phyloP scores from a whole-genome alignment of 148 eudicot genomes.

The Diospyros kaki region DNA sequence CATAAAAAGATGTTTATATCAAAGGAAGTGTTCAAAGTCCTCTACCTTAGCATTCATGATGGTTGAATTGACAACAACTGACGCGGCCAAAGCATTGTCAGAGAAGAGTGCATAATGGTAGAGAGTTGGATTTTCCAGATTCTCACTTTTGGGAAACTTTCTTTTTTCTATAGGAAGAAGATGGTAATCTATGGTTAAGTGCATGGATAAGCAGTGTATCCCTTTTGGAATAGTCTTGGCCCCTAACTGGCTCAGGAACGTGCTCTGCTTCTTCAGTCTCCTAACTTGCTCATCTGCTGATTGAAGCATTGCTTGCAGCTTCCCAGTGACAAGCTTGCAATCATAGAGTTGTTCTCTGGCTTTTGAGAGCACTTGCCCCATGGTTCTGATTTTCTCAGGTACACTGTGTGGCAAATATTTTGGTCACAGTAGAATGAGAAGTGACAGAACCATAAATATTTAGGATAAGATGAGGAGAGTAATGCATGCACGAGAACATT shows the following conservation, averaged over 20 bases:
- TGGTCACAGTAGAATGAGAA: background rate
- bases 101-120: constrained; percentile 95
- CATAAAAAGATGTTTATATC: background rate
- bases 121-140: constrained; percentile 66
- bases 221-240: constrained; percentile 94
- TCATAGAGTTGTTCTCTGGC: constrained; percentile 77
- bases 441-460: background rate
- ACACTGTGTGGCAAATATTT: constrained; percentile 39
- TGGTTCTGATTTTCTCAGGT: constrained; percentile 61
- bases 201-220: constrained; percentile 87
- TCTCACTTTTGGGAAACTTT: constrained; percentile 69
- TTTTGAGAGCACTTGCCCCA: constrained; percentile 78
- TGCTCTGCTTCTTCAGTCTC: constrained; percentile 84
- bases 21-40: background rate
- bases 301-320: constrained; percentile 93
- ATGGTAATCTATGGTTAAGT: constrained; percentile 78
- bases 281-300: constrained; percentile 94
- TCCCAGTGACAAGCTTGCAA: constrained; percentile 78
- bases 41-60: constrained; percentile 77
- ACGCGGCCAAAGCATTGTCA: constrained; percentile 93
- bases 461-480: constrained; percentile 4
- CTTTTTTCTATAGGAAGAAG: constrained; percentile 73
- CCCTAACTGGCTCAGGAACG: constrained; percentile 85
- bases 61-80: constrained; percentile 93
- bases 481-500: background rate